Evolutionary conservation across 257 asterid species (phyloP), one percentile per base, ranked within the genome.

Genomic region (Phtheirospermum japonicum): DNA sequence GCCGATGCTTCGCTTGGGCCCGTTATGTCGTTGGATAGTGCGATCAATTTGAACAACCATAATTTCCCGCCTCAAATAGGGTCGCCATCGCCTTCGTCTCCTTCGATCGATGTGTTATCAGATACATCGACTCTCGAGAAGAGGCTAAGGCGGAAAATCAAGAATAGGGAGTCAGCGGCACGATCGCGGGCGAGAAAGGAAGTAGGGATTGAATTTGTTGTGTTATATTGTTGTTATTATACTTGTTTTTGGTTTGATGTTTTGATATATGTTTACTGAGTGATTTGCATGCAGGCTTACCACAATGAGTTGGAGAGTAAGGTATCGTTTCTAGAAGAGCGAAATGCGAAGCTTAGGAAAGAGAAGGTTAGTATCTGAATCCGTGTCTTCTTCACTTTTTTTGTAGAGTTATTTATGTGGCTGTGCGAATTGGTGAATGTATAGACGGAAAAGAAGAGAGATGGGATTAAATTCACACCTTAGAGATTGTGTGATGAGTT

Each of bases 111-210:
- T 61, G 70, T 67, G 9, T 63, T 72, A 18, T 82, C 85, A 6
- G 82, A 82, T 68, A 55, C 80, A 23, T 63, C 85, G 19, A 9
- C 60, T 9, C 73, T 69, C 52, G 89, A 80, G 56, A 75, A 86
- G 75, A 77, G 82, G 78, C 64, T 77, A 50, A 83, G 74, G 73
- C 78, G 83, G 64, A 79, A 80, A 71, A 80, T 80, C 56, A 80
- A 83, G 75, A 80, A 80, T 53, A 75, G 89, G 72, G 89, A 83
- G 64, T 80, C 89, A 12, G 86, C 86, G 62, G 89, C 89, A 45
- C 83, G 86, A 5, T 83, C 89, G 14, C 72, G 89, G 53, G 86
- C 84, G 48, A 78, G 86, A 71, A 83, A 83, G 70, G 86, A 83
- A 86, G 86, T 70, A 65, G 23, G 69, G 32, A 19, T 45, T 52